These are phyloP conservation scores for Heterobasidion irregulare DNA, from an alignment of 1,284 basidiomycete species.

Conservation along the genomic window DNA sequence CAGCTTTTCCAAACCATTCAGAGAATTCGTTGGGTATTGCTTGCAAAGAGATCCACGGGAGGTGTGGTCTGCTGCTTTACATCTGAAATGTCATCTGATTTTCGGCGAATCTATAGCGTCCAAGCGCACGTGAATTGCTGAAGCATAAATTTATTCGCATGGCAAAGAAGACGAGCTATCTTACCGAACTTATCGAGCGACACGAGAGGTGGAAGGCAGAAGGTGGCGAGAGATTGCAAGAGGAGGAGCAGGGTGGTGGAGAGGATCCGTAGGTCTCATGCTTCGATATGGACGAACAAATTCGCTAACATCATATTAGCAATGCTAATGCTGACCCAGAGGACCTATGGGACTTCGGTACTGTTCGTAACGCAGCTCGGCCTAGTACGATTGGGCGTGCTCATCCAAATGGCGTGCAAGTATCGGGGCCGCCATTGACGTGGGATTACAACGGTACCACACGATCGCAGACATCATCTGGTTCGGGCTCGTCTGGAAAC, in stretches of 20 bases:
- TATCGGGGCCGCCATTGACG: slow-evolving; percentile 60
- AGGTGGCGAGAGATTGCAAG: slow-evolving; percentile 71
- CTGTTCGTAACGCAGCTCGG: slow-evolving; percentile 56
- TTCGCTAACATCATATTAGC: slow-evolving; percentile 21
- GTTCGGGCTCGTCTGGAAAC: slow-evolving; percentile 22
- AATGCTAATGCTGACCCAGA: slow-evolving; percentile 44
- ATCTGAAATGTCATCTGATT: slow-evolving; percentile 17
- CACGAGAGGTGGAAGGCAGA: slow-evolving; percentile 92
- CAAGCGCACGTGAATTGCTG: slow-evolving; percentile 87
- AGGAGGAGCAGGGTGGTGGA: slow-evolving; percentile 53
- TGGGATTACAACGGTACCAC: slow-evolving; percentile 66
- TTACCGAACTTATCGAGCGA: slow-evolving; percentile 93
- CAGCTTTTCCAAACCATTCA: slow-evolving; percentile 86
- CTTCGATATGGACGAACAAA: slow-evolving; percentile 29
- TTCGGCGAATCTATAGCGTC: slow-evolving; percentile 48
- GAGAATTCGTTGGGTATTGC: slow-evolving; percentile 91
- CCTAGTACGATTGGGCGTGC: slow-evolving; percentile 52
- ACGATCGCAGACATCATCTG: slow-evolving; percentile 25
- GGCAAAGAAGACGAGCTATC: slow-evolving; percentile 89
- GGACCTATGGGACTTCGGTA: slow-evolving; percentile 94
- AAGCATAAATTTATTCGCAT: slow-evolving; percentile 95
- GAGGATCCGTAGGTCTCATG: slow-evolving; percentile 44
- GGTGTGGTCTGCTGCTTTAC: slow-evolving; percentile 30
- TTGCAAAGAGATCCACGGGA: slow-evolving; percentile 90
- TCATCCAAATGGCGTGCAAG: slow-evolving; percentile 39